phyloP scores from a whole-genome alignment of 2,329 filamentous ascomycete genomes.

The Alternaria viburni region DNA sequence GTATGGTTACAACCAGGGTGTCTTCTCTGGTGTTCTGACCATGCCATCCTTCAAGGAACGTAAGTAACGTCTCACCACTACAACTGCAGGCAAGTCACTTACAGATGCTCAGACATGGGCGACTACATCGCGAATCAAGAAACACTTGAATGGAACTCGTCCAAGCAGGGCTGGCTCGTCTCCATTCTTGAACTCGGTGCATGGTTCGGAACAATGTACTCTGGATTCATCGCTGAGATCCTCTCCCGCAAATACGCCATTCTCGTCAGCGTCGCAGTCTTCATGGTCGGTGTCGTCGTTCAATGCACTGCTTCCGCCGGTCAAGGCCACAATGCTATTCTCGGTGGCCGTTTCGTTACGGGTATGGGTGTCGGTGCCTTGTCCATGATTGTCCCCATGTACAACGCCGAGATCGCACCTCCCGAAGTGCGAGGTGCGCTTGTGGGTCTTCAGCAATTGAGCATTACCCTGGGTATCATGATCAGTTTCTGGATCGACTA shows the following conservation, averaged over 20 bases:
- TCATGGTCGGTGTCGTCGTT: constrained; percentile 72
- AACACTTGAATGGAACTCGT: constrained; percentile 39
- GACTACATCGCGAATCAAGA: constrained; percentile 38
- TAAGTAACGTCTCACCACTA: constrained; percentile 19
- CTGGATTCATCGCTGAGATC: constrained; percentile 72
- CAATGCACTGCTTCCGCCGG: constrained; percentile 65
- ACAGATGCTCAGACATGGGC: constrained; percentile 48
- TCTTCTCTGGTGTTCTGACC: constrained; percentile 71
- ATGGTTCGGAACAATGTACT: constrained; percentile 73
- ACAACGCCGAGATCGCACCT: constrained; percentile 52
- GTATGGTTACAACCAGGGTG: constrained; percentile 79
- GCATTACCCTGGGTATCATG: constrained; percentile 68
- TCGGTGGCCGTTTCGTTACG: constrained; percentile 76
- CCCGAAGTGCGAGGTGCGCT: constrained; percentile 70
- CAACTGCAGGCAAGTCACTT: not conserved
- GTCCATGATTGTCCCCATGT: constrained; percentile 69
- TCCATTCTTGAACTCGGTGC: constrained; percentile 77
- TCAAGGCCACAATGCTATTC: constrained; percentile 64
- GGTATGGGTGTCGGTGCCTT: constrained; percentile 72
- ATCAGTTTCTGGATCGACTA: constrained; percentile 57
- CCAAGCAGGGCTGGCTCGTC: constrained; percentile 55
- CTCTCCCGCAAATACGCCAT: constrained; percentile 73
- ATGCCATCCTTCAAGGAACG: constrained; percentile 55
- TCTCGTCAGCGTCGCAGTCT: constrained; percentile 69
- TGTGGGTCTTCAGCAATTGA: constrained; percentile 68